Base-by-base conservation (phyloP, 2,329 filamentous ascomycete species). In the Colletotrichum sp. region DNA sequence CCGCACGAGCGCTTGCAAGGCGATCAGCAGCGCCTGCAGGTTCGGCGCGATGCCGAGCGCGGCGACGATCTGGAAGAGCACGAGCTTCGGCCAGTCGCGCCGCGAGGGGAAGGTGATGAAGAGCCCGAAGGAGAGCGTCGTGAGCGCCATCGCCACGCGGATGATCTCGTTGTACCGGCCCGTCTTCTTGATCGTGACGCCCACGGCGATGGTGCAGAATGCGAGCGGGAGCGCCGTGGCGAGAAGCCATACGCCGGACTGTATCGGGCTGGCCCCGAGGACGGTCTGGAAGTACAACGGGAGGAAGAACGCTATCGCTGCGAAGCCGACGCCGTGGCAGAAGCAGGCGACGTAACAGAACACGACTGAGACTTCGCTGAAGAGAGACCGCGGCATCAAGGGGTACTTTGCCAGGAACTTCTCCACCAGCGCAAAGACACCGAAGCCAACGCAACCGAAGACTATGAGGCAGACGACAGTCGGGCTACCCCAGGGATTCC, bases 271-370 rank as follows among this genome's bases (percentile, higher is more conserved):
- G 3, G 91, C 91, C 66, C 93, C 90, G 58, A 95, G 88, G 67
- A 94, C 92, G 67, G 93, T 90, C 84, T 97, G 95, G 85, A 96
- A 96, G 87, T 97, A 98, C 4, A 98, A 89, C 0, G 95, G 95
- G 6, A 97, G 88, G 85, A 94, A 97, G 87, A 96, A 97, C 77
- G 91, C 92, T 34, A 91, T 92, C 1, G 93, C 91, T 80, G 96
- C 95, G 87, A 96, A 96, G 78, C 94, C 92, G 78, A 93, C 90
- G 60, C 93, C 93, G 82, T 98, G 95, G 77, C 91, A 89, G 85
- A 95, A 95, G 78, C 92, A 93, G 58, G 94, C 87, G 4, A 86
- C 84, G 16, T 96, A 91, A 4, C 91, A 88, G 10, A 93, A 92
- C 34, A 94, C 81, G 82, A 94, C 96, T 34, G 91, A 93, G 43